These are phyloP conservation scores for Thamnidium elegans DNA, from an alignment of 192 early-diverging fungal genomes.

Conservation along the genomic window DNA sequence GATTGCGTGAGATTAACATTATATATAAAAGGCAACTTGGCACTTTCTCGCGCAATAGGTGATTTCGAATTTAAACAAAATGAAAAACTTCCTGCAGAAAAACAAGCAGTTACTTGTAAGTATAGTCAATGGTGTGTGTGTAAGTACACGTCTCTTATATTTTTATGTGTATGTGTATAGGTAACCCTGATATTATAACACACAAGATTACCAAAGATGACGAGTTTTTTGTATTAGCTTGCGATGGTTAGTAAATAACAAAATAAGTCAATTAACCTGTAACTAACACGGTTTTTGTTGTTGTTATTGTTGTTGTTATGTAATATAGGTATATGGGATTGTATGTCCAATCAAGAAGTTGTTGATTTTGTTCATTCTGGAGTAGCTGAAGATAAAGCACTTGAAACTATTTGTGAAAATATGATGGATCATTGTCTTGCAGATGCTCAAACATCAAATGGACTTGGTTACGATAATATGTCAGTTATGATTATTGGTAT, in stretches of 20 bases:
- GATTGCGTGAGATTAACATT: no score
- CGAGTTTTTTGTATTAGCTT: conserved; percentile 94
- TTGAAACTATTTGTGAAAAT: conserved; percentile 77
- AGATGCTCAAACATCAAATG: conserved; percentile 75
- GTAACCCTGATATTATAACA: conserved; percentile 79
- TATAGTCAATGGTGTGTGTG: neutral
- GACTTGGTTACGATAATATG: conserved; percentile 99
- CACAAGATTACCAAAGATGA: conserved; percentile 62
- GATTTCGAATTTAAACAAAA: conserved; percentile 99
- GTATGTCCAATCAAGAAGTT: conserved; percentile 87
- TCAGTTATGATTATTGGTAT: conserved; percentile 91
- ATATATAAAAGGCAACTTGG: conserved; percentile 77
- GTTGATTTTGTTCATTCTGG: conserved; percentile 80
- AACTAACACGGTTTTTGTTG: no score
- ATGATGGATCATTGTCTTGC: conserved; percentile 94
- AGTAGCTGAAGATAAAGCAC: conserved; percentile 58
- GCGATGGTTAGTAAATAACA: conserved; percentile 91
- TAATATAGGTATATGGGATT: conserved; percentile 93
- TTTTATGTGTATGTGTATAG: conserved; percentile 26
- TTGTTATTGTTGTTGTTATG: no score
- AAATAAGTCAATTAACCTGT: no score
- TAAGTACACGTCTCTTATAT: neutral
- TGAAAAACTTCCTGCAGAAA: conserved; percentile 66
- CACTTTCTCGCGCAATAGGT: conserved; percentile 94
- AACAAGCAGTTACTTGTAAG: conserved; percentile 90